Evolutionary conservation across 441 rosid genomes (phyloP), one percentile per base, ranked within the genome.

Genomic region (Populus hybrid): DNA sequence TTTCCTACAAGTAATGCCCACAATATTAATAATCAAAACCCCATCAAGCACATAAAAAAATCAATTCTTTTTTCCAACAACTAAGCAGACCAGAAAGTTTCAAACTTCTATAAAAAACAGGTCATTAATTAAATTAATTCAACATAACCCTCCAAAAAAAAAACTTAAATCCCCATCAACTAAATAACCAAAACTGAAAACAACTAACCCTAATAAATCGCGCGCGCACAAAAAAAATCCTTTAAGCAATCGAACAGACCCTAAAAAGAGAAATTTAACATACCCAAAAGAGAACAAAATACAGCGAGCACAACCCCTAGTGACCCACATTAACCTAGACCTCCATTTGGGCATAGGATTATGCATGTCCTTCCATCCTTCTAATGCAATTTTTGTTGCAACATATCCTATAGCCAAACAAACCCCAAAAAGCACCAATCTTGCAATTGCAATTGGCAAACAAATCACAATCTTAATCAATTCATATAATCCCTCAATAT

Each of bases 211-310:
- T 5, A 53, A 7, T 53, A 3, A 4, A 2, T 7, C 31, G 8
- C n/a, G 4, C 3, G 29, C 29, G 29, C 29, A 28, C 29, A 26
- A 24, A 33, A 24, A 9, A 28, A 42, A 45, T 29, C 68, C 53
- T 64, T 33, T 29, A 12, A 73, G 12, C 29, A 31, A 31, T 1
- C 36, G 23, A 77, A 21, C 11, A 38, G 53, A 29, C 20, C 42
- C 45, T 40, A 68, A 28, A 2, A 72, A 69, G 26, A 28, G 12
- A 14, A 66, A 26, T n/a, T 14, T 18, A 64, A 79, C 88, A 36
- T 50, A 94, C 99, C 99, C 99, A 24, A 95, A 95, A 45, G 97
- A 85, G 87, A 95, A 94, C 75, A 95, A 93, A 80, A 95, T 95
- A 56, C 84, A 86, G 50, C 99, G 91, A 35, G 94, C 75, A 74